Base-by-base conservation (phyloP, 1,139 yeast genomes). In the Tardiomyces depauwii region DNA sequence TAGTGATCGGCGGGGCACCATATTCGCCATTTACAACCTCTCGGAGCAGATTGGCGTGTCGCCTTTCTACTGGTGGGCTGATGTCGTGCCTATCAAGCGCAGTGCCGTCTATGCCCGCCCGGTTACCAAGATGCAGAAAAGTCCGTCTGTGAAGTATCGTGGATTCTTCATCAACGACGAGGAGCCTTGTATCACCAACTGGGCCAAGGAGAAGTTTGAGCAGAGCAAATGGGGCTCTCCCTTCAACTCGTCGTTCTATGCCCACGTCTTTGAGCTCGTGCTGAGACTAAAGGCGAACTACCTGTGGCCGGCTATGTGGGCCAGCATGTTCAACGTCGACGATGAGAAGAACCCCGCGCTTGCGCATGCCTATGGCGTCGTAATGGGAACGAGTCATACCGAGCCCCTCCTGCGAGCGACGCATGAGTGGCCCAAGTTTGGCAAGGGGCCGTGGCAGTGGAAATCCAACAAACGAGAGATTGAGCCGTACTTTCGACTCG, bases 251-350 rank as follows among this genome's bases (percentile, higher is more conserved):
- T 41, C 41, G 14, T 51, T 53, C 40, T 53, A 53, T 36, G 42
- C 48, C 1, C 47, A 40, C 11, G 55, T 53, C n/a, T 52, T 52
- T 40, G 55, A 53, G 42, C 47, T 53, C 25, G 40, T 52, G 25
- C 49, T 53, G 18, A 46, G 55, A 12, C 44, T 49, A 14, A 44
- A 45, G 43, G 55, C 49, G 19, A 53, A 53, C 44, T 48, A 49
- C 27, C 21, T 53, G 13, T 53, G 55, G 55, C 55, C 55, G 1
- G 47, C 53, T n/a, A 49, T 50, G 52, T 53, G 55, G 55, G 46
- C 49, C 18, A 43, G 51, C 42, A 51, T 49, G 50, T 53, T 53
- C 46, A 40, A 45, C 42, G 50, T 45, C 9, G 55, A 53, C 40
- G 55, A 53, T 36, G 39, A 39, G 12, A 42, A 40, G 23, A 50